phyloP scores from a whole-genome alignment of 2,329 filamentous ascomycete genomes.

The Colletotrichum simmondsii region DNA sequence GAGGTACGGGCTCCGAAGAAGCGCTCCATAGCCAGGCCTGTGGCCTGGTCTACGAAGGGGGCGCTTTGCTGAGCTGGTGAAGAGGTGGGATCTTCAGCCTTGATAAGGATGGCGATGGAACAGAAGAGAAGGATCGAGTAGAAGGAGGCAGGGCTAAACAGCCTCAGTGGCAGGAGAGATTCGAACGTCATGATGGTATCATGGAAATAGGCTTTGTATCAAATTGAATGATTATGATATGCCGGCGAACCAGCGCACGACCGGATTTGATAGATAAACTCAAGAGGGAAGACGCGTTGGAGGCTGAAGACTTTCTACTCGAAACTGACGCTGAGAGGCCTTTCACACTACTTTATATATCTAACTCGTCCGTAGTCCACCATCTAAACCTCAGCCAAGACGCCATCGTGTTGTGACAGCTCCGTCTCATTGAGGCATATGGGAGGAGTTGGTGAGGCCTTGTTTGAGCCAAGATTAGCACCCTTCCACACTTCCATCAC shows the following conservation, averaged over 20 bases:
- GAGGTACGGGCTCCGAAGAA: constrained; percentile 51
- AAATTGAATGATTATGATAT: constrained; percentile 1
- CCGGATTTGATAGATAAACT: not conserved
- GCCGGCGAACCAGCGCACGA: constrained; percentile 13
- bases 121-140: not conserved
- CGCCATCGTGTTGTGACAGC: not conserved
- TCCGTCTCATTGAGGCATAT: not conserved
- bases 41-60: constrained; percentile 45
- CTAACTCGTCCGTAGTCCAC: not conserved
- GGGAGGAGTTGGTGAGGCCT: not conserved
- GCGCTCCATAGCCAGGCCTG: constrained; percentile 48
- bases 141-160: not conserved
- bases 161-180: not conserved
- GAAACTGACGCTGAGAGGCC: not conserved
- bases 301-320: not conserved
- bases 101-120: not conserved
- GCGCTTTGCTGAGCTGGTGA: constrained; percentile 32
- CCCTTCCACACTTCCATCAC: not conserved
- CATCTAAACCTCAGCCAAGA: not conserved
- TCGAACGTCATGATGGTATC: not conserved
- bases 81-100: constrained; percentile 27
- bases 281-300: not conserved
- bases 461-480: constrained; percentile 24
- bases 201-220: not conserved
- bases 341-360: not conserved